These are phyloP conservation scores for Podospora tetraspora DNA, from an alignment of 495 filamentous ascomycete genomes.

Conservation along the genomic window DNA sequence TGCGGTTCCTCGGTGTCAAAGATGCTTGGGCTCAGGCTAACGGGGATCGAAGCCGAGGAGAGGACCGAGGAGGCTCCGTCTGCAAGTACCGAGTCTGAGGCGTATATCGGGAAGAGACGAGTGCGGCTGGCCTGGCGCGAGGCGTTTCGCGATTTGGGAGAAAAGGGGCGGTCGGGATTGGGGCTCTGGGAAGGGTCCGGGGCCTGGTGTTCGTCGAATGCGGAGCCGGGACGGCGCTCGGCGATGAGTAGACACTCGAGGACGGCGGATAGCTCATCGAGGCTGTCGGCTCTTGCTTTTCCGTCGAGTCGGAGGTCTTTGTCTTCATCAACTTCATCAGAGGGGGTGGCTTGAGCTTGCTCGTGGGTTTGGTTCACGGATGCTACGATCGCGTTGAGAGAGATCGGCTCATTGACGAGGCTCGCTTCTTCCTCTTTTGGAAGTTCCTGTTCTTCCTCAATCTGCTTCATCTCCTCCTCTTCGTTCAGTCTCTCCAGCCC, in stretches of 20 bases:
- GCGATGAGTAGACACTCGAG: slow-evolving; percentile 11
- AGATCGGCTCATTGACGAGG: not conserved
- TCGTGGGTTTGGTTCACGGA: not conserved
- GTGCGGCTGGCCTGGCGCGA: slow-evolving; percentile 18
- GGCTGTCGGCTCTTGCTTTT: not conserved
- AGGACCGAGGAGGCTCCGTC: slow-evolving; percentile 8
- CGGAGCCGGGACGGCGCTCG: slow-evolving; percentile 14
- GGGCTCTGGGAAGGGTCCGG: slow-evolving; percentile 6
- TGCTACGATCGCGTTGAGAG: not conserved
- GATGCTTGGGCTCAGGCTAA: slow-evolving; percentile 10
- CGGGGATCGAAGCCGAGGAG: slow-evolving; percentile 12
- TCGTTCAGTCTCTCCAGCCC: not conserved
- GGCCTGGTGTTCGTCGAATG: slow-evolving; percentile 5
- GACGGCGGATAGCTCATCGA: slow-evolving; percentile 13
- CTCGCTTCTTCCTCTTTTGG: slow-evolving; percentile 1
- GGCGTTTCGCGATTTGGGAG: slow-evolving; percentile 23
- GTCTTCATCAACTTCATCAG: slow-evolving; percentile 3
- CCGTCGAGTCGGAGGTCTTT: not conserved
- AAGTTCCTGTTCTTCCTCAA: not conserved
- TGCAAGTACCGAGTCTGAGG: slow-evolving; percentile 1
- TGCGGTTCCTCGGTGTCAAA: slow-evolving; percentile 1
- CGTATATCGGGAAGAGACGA: not conserved
- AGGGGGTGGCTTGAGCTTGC: not conserved
- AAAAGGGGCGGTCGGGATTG: slow-evolving; percentile 19
- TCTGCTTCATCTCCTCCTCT: not conserved